Evolutionary conservation across 2,329 filamentous ascomycete genomes (phyloP), one percentile per base, ranked within the genome.

Genomic region (Dactylellina leptospora): DNA sequence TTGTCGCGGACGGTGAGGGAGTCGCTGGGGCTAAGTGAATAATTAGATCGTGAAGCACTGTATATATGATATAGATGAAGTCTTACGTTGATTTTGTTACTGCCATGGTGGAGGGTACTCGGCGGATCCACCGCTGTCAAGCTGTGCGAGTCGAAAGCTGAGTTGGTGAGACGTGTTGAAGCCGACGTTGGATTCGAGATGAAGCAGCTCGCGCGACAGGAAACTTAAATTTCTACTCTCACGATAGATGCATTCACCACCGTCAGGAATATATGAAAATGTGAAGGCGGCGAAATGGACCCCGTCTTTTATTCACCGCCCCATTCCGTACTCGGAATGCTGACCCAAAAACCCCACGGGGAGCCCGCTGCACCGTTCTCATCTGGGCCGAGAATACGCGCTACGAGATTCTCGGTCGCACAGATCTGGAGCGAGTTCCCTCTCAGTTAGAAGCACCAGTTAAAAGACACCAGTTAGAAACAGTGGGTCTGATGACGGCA

Each of bases 1-100:
- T 84, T 84, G 76, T 84, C 83, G 11, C 53, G 44, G 30, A 72
- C 68, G 2, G 68, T 72, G 45, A 72, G 22, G 8, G 68, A 64
- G 38, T 72, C 59, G 53, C 38, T 64, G 4, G 59, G 51, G 36
- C 68, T 72, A 28, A 8, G 2, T 16, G n/a, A 30, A 11, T n/a
- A 6, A 51, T 28, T n/a, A 51, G 10, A 47, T 20, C 9, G 4
- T 2, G 36, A n/a, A 38, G 28, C n/a, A 11, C 8, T 28, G 18
- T 11, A 56, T n/a, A 4, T 44, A 42, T 36, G 11, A 10, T 25
- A 36, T 9, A 18, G 13, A 18, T 22, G 4, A 20, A n/a, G 36
- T 30, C 62, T 59, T 22, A 72, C 68, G 53, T 58, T 25, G 59
- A 60, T 25, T 72, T 72, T 20, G 68, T 63, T n/a, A 60, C 53